Percentiles rank a stretch among this genome's conserved stretches.
These are phyloP conservation scores for Botrytis deweyae DNA, from an alignment of 2,329 filamentous ascomycete species.

Conservation along the genomic window DNA sequence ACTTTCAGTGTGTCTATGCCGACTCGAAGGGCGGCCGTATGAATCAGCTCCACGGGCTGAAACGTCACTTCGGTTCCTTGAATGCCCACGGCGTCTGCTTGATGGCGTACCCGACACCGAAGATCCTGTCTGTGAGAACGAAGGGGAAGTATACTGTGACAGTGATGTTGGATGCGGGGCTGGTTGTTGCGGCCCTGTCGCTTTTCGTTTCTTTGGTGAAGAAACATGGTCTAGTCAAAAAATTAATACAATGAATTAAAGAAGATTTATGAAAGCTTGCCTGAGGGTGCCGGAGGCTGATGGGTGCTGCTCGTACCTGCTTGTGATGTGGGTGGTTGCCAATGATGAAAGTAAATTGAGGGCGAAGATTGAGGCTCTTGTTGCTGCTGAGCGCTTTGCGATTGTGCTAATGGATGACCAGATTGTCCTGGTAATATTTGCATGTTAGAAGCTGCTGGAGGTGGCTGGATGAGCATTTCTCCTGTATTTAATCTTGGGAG, in stretches of 20 bases:
- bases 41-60: conserved; percentile 40
- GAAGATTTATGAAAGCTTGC: conserved; percentile 54
- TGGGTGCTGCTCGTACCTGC: conserved; percentile 54
- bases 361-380: conserved; percentile 61
- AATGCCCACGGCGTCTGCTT: conserved; percentile 58
- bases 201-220: conserved; percentile 84
- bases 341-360: conserved; percentile 88
- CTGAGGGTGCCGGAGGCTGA: conserved; percentile 71
- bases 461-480: conserved; percentile 42
- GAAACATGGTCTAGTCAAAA: conserved; percentile 60
- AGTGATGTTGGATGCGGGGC: conserved; percentile 48
- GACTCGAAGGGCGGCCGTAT: conserved; percentile 44
- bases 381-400: conserved; percentile 52
- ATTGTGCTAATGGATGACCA: conserved; percentile 49
- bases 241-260: conserved; percentile 42
- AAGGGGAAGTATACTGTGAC: conserved; percentile 52
- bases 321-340: conserved; percentile 76
- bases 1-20: conserved; percentile 40
- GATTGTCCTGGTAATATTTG: conserved; percentile 47
- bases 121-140: conserved; percentile 54
- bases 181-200: conserved; percentile 54
- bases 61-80: conserved; percentile 64
- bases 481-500: conserved; percentile 46
- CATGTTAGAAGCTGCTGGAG: conserved; percentile 43
- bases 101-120: conserved; percentile 54